phyloP scores from a whole-genome alignment of 2,329 filamentous ascomycete species.

The Lasiodiplodia gonubiensis region DNA sequence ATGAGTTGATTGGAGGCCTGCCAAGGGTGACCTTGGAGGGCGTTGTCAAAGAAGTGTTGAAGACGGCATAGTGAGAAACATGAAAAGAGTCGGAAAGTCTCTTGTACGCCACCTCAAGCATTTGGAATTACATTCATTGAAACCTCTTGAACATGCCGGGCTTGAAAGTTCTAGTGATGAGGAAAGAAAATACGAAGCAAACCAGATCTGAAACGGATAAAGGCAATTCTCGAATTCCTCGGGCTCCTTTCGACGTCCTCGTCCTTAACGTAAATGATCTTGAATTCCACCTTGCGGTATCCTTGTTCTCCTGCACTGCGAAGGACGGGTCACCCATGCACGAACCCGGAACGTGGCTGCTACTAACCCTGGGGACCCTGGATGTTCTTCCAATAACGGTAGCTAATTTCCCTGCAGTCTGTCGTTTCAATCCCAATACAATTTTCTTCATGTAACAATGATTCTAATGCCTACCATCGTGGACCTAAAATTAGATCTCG shows the following conservation, averaged over 20 bases:
- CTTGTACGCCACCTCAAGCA: not conserved
- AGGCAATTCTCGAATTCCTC: not conserved
- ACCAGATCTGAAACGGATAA: not conserved
- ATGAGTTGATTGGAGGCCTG: constrained; percentile 33
- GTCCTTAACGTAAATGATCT: not conserved
- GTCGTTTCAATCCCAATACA: not conserved
- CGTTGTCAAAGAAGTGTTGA: constrained; percentile 33
- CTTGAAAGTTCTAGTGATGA: not conserved
- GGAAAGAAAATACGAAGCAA: not conserved
- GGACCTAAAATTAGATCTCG: not conserved
- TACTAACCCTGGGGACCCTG: not conserved
- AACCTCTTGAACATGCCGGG: not conserved
- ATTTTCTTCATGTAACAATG: not conserved
- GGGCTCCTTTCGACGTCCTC: not conserved
- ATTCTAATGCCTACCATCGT: not conserved
- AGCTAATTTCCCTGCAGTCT: not conserved
- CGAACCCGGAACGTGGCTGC: not conserved
- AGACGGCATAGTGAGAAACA: not conserved
- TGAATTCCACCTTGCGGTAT: not conserved
- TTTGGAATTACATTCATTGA: not conserved
- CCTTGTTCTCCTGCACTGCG: not conserved
- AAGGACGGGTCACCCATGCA: not conserved
- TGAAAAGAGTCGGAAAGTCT: not conserved
- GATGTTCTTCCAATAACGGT: not conserved
- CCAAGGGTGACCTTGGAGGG: constrained; percentile 33